A percentile compares a stretch with the other conserved stretches of the same genome.
Conservation (phyloP, 345 rosid genomes). For the Brassica rapa region DNA sequence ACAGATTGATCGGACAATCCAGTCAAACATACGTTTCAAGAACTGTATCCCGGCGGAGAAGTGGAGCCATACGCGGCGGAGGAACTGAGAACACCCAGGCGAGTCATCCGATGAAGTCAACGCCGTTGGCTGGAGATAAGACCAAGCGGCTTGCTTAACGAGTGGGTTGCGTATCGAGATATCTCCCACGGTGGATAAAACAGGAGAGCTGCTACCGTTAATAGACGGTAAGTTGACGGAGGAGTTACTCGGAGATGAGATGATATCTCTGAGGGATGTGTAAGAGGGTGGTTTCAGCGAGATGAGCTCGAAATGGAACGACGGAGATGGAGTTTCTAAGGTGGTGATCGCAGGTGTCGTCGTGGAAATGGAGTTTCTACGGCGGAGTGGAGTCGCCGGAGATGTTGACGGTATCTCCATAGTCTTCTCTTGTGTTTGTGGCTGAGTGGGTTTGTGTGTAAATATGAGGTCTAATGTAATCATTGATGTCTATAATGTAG, state of each 20-base stretch:
- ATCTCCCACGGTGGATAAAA: slow-evolving; percentile 44
- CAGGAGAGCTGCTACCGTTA: slow-evolving; percentile 35
- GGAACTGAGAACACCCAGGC: slow-evolving; percentile 40
- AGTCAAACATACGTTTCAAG: slow-evolving; percentile 43
- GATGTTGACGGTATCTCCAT: slow-evolving; percentile 27
- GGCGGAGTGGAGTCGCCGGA: slow-evolving; percentile 41
- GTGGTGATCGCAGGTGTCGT: neutral
- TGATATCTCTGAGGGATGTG: slow-evolving; percentile 78
- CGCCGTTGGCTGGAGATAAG: slow-evolving; percentile 82
- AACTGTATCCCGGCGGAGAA: slow-evolving; percentile 53
- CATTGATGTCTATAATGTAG: slow-evolving; percentile 19
- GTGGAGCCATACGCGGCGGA: slow-evolving; percentile 58
- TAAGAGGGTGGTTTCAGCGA: slow-evolving; percentile 55
- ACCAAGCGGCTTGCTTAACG: slow-evolving; percentile 92
- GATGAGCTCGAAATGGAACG: slow-evolving; percentile 42
- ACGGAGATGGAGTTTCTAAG: slow-evolving; percentile 25
- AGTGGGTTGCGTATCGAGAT: slow-evolving; percentile 85
- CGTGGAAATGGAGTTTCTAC: slow-evolving; percentile 52
- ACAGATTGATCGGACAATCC: slow-evolving; percentile 43
- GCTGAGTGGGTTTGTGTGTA: slow-evolving; percentile 10
- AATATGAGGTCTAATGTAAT: slow-evolving; percentile 2
- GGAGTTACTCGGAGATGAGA: slow-evolving; percentile 45
- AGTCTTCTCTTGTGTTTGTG: neutral
- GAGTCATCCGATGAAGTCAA: slow-evolving; percentile 56
- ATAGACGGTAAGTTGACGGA: slow-evolving; percentile 58